phyloP scores from a whole-genome alignment of 495 filamentous ascomycete species.

The Podospora pseudocomata region DNA sequence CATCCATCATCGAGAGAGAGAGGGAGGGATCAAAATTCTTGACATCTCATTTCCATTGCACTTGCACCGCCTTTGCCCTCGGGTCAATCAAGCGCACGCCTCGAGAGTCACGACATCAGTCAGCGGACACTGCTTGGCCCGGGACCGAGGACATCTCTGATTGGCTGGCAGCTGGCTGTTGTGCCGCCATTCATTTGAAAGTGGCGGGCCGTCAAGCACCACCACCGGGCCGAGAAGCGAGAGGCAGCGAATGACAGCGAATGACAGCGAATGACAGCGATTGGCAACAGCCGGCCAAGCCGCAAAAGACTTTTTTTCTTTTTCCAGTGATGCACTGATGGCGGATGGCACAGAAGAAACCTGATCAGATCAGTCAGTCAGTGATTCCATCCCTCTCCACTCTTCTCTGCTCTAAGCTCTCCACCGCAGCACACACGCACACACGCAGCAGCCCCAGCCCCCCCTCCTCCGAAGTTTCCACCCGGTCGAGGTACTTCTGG shows the following conservation, averaged over 20 bases:
- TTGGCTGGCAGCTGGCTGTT: not conserved
- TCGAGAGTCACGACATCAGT: slow-evolving; percentile 19
- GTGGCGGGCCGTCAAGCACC: slow-evolving; percentile 15
- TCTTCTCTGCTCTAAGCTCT: slow-evolving; percentile 16
- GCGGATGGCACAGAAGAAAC: slow-evolving; percentile 18
- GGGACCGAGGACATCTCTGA: not conserved
- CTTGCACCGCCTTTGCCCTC: too few species aligned
- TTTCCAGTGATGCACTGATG: slow-evolving; percentile 1
- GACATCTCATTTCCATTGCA: not conserved
- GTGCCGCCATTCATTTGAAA: not conserved
- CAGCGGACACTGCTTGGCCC: slow-evolving; percentile 12
- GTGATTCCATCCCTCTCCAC: slow-evolving; percentile 6
- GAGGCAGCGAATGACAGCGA: not conserved
- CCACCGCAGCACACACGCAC: slow-evolving; percentile 11
- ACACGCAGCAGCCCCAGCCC: slow-evolving; percentile 14
- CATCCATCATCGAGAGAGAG: not conserved
- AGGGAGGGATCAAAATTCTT: not conserved
- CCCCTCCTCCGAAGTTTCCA: slow-evolving; percentile 19
- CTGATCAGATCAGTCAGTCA: slow-evolving; percentile 22
- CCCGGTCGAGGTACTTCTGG: slow-evolving; percentile 30
- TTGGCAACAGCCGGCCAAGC: slow-evolving; percentile 5
- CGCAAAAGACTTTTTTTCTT: not conserved
- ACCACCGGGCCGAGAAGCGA: slow-evolving; percentile 7
- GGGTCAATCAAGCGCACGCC: not conserved
- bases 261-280: not conserved